phyloP scores from a whole-genome alignment of 1,139 yeast genomes.

The Ashbya aceris region DNA sequence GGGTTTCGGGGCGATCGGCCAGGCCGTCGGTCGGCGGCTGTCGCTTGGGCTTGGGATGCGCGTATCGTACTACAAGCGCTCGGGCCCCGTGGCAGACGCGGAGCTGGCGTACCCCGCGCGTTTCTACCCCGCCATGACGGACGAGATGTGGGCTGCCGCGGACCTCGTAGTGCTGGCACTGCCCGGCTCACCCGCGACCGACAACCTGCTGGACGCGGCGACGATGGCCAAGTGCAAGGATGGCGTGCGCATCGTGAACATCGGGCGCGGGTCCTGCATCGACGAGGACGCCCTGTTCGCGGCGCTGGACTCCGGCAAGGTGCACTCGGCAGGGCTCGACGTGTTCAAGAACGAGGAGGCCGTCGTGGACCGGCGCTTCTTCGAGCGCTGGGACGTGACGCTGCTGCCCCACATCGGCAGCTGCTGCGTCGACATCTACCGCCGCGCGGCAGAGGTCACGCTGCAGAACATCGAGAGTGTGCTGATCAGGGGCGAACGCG shows the following conservation, averaged over 20 bases:
- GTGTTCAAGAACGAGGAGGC: constrained; percentile 66
- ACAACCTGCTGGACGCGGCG: constrained; percentile 43
- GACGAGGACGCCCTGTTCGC: constrained; percentile 63
- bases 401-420: constrained; percentile 74
- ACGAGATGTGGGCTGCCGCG: constrained; percentile 29
- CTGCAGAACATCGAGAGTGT: constrained; percentile 42
- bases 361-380: constrained; percentile 40
- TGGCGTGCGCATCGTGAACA: constrained; percentile 61
- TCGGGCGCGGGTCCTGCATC: constrained; percentile 69
- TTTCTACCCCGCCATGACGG: constrained; percentile 35
- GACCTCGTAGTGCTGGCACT: constrained; percentile 61
- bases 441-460: constrained; percentile 37
- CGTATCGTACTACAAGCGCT: constrained; percentile 54
- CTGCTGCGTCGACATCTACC: constrained; percentile 41
- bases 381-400: constrained; percentile 57
- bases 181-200: constrained; percentile 56
- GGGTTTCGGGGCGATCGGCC: constrained; percentile 76
- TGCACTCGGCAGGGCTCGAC: constrained; percentile 69
- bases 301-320: constrained; percentile 59
- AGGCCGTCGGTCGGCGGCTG: constrained; percentile 50
- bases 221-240: constrained; percentile 39
- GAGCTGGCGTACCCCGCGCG: constrained; percentile 41
- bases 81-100: constrained; percentile 33
- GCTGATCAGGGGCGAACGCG: constrained; percentile 23
- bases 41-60: constrained; percentile 51